Conservation (phyloP, 179 eudicot genomes). For the Vitellaria paradoxa region DNA sequence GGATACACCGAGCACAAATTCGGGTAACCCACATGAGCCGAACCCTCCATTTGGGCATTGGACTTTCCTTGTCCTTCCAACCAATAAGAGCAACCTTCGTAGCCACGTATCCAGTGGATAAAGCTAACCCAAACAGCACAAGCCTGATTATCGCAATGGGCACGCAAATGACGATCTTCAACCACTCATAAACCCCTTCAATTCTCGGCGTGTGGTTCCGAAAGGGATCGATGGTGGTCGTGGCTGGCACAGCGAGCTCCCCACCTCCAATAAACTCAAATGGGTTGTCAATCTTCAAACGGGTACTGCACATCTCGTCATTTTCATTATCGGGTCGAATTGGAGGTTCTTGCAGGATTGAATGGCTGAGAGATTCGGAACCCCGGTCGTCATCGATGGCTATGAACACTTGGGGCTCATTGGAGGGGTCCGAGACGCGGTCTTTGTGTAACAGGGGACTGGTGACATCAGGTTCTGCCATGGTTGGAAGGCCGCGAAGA, state of each 20-base stretch:
- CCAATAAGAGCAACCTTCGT: constrained; percentile 68
- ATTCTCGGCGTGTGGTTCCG: constrained; percentile 64
- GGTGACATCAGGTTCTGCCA: constrained; percentile 34
- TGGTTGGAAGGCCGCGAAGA: constrained; percentile 6
- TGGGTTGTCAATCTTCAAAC: constrained; percentile 27
- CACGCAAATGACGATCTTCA: constrained; percentile 61
- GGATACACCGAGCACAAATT: constrained; percentile 60
- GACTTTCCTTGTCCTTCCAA: constrained; percentile 79
- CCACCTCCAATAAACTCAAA: constrained; percentile 44
- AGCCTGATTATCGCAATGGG: constrained; percentile 65
- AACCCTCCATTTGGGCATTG: constrained; percentile 88
- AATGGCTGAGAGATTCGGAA: background rate
- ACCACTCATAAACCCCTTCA: constrained; percentile 84
- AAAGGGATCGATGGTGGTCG: constrained; percentile 69
- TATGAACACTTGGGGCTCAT: constrained; percentile 26
- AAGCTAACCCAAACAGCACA: constrained; percentile 58
- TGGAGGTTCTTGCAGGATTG: background rate
- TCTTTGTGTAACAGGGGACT: constrained; percentile 36
- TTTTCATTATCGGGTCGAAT: constrained; percentile 3
- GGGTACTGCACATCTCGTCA: background rate
- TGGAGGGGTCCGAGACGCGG: constrained; percentile 12
- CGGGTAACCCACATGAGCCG: constrained; percentile 89
- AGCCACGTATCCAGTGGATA: constrained; percentile 61
- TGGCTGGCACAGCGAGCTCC: constrained; percentile 35
- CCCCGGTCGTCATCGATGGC: constrained; percentile 30